These are phyloP conservation scores for Ceratobasidium sp. DNA, from an alignment of 1,284 basidiomycete species.

Conservation along the genomic window DNA sequence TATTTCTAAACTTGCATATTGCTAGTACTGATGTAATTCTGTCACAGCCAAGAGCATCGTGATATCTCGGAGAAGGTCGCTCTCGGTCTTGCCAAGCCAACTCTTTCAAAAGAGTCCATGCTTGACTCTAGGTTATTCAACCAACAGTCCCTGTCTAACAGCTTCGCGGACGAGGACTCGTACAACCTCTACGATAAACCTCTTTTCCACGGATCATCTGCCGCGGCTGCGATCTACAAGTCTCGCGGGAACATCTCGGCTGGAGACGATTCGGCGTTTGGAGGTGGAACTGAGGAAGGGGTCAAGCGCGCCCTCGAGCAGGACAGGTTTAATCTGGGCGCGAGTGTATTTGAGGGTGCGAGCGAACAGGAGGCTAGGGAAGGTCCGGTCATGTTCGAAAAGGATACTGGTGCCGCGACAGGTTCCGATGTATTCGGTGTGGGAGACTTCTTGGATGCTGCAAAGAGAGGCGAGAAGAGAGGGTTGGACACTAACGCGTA, in stretches of 20 bases:
- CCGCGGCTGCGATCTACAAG: conserved; percentile 98
- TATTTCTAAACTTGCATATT: neutral
- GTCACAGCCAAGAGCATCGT: conserved; percentile 77
- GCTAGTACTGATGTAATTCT: neutral
- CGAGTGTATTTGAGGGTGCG: conserved; percentile 92
- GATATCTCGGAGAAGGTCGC: conserved; percentile 99
- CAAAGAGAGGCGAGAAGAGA: conserved; percentile 93
- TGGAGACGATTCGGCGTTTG: conserved; percentile 90
- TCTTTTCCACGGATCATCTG: conserved; percentile 94
- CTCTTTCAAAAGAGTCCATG: conserved; percentile 95
- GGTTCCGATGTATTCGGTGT: conserved; percentile 95
- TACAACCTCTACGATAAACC: conserved; percentile 97
- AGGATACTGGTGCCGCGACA: conserved; percentile 72
- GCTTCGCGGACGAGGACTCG: conserved; percentile 92
- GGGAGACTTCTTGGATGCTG: conserved; percentile 97
- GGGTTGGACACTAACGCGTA: conserved; percentile 83
- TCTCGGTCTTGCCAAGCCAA: conserved; percentile 96
- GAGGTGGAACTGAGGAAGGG: conserved; percentile 94
- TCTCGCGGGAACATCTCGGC: conserved; percentile 87
- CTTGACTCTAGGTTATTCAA: conserved; percentile 98
- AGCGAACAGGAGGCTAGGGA: conserved; percentile 85
- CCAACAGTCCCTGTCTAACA: conserved; percentile 85
- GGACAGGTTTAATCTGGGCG: conserved; percentile 95
- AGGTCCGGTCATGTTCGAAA: conserved; percentile 99
- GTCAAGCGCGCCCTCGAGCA: conserved; percentile 91